Base-by-base conservation (phyloP, 139 green algal species). In the Spirogloea muscicola region DNA sequence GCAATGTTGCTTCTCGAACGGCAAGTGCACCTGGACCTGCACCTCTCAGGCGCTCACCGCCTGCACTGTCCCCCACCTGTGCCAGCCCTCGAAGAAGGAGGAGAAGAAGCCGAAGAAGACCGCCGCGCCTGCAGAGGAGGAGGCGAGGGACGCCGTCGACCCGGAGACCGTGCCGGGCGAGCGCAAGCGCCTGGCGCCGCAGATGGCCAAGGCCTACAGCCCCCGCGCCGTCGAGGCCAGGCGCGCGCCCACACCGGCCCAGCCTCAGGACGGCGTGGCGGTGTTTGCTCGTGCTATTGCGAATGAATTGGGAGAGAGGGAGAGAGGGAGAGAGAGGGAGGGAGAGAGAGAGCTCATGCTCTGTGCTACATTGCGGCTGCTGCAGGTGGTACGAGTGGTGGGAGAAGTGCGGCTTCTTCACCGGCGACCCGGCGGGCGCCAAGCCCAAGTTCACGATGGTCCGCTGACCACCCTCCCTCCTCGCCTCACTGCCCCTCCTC, bases 371-470 rank as follows among this genome's bases (percentile, higher is more conserved):
- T n/a, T n/a, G n/a, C n/a, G n/a, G n/a, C n/a, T n/a, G n/a, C n/a
- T n/a, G n/a, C 68, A 79, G 73, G 34, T 88, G 84, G 84, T 88
- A 88, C 74, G 66, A 74, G n/a, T 88, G 84, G 84, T 88, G 84
- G 84, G 76, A 86, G 65, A 70, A 79, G 61, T 34, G 57, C 4
- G 82, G 82, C 64, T 97, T 89, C 85, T 98, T 98, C 87, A 94
- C 91, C 82, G 83, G 93, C 18, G 85, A 93, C 80, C 21, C 62
- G 0, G 66, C 89, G 43, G 63, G 55, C 58, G 68, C 81, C 82
- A 95, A 96, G 85, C 84, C 86, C 1, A 89, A 88, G 25, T 99
- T 97, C 85, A 87, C 92, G 18, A 96, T 99, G 49, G 93, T 99
- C 57, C 66, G 73, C 10, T 0, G 16, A 29, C 55, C 3, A 25